Percentiles rank a stretch among this genome's conserved stretches.
These are phyloP conservation scores for Coprinopsis sp. DNA, from an alignment of 768 basidiomycete species.

Conservation along the genomic window DNA sequence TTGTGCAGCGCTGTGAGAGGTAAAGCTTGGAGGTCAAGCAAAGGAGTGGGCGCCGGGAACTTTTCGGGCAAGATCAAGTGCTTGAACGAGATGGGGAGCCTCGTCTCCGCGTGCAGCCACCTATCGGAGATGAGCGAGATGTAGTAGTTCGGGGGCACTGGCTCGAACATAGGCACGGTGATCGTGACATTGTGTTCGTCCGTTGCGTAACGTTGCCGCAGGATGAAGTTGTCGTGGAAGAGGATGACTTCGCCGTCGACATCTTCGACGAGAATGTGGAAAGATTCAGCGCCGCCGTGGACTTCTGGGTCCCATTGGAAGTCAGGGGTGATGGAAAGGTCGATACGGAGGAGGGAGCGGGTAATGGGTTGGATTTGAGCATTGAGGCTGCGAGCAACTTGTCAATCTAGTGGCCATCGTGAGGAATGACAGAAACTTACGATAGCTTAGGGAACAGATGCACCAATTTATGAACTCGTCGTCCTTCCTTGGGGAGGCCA, in stretches of 20 bases:
- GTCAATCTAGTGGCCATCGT: neutral
- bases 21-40: slow-evolving; percentile 88
- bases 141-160: slow-evolving; percentile 97
- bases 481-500: slow-evolving; percentile 89
- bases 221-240: slow-evolving; percentile 90
- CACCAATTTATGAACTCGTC: slow-evolving; percentile 86
- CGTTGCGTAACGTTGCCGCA: slow-evolving; percentile 87
- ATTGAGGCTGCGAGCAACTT: slow-evolving; percentile 52
- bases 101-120: slow-evolving; percentile 94
- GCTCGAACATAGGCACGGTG: slow-evolving; percentile 95
- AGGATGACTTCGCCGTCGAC: slow-evolving; percentile 96
- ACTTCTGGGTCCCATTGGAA: slow-evolving; percentile 98
- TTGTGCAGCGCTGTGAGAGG: slow-evolving; percentile 92
- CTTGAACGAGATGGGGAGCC: slow-evolving; percentile 94
- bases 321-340: slow-evolving; percentile 93
- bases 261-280: slow-evolving; percentile 93
- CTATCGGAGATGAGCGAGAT: slow-evolving; percentile 92
- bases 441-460: slow-evolving; percentile 96
- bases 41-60: slow-evolving; percentile 88
- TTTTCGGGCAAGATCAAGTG: slow-evolving; percentile 96
- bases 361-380: slow-evolving; percentile 98
- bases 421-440: slow-evolving; percentile 33
- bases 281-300: slow-evolving; percentile 83
- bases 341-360: slow-evolving; percentile 84
- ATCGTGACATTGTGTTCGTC: slow-evolving; percentile 94